Base-by-base conservation (phyloP, 352 stramenopile genomes). In the Phytophthora macrochlamydospora region DNA sequence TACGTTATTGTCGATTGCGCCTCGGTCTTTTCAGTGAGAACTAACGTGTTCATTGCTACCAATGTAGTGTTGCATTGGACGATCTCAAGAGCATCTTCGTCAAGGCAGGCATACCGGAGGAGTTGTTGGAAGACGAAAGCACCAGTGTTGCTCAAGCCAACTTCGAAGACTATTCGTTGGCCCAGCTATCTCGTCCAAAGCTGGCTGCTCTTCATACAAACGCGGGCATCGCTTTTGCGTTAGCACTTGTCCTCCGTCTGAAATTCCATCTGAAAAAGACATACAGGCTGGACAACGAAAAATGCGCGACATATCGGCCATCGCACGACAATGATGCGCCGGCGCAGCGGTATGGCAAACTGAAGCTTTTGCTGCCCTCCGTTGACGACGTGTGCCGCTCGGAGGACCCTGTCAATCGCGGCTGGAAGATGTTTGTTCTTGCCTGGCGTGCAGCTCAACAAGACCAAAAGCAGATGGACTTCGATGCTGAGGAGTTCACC, bases 231-330 rank as follows among this genome's bases (percentile, higher is more conserved):
- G 83, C 76, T 5, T 93, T 91, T 48, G 81, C 82, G 2, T 74
- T 94, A 46, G 73, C 73, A n/a, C 46, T 95, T 37, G 64, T 93
- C 50, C 65, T 96, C 24, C 83, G 76, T 7, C 69, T 92, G 14
- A 96, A 96, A 56, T 87, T 91, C 65, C 69, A 74, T 29, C 69
- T 96, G 18, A 93, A 95, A 56, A 66, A 76, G 1, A 75, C 82
- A 33, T 96, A 93, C 49, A 42, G 59, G 0, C 67, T 96, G 33
- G 78, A 91, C 43, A 85, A 92, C 60, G 88, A 93, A 42, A 91
- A 83, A 51, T 96, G 88, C 59, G 79, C 90, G 51, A 94, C 82
- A 33, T 96, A 92, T 51, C 82, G 90, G 48, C 87, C 87, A n/a
- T 70, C 74, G 18, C 7, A 63, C 63, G 28, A 55, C 75, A 12